phyloP scores from a whole-genome alignment of 164 flowering plant species.

The Tetracentron sinense region DNA sequence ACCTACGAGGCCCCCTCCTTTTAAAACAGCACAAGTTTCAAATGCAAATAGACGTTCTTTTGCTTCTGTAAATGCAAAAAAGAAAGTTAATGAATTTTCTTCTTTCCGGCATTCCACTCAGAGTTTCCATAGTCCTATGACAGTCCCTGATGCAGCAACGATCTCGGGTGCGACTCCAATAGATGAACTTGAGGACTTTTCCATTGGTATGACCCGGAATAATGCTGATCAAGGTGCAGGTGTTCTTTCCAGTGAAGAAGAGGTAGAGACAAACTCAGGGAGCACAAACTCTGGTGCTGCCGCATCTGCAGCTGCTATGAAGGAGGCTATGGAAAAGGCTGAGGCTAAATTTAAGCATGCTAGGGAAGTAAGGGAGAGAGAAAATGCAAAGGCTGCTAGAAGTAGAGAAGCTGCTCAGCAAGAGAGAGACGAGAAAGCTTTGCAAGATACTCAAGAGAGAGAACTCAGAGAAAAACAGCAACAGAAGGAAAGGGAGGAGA shows the following conservation, averaged over 20 bases:
- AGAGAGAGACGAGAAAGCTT: constrained; percentile 47
- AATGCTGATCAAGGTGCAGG: constrained; percentile 39
- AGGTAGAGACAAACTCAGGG: constrained; percentile 41
- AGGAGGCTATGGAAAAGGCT: constrained; percentile 86
- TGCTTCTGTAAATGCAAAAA: constrained; percentile 36
- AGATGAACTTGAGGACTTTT: constrained; percentile 82
- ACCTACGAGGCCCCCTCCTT: constrained; percentile 96
- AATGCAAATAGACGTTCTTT: constrained; percentile 38
- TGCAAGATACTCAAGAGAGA: constrained; percentile 45
- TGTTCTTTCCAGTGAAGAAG: constrained; percentile 50
- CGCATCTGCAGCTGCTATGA: constrained; percentile 77
- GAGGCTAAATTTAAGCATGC: constrained; percentile 89
- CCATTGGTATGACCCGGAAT: constrained; percentile 46
- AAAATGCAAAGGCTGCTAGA: constrained; percentile 54
- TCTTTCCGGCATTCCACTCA: constrained; percentile 36
- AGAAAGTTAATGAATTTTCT: constrained; percentile 44
- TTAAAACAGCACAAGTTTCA: constrained; percentile 47
- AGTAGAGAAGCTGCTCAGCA: constrained; percentile 49
- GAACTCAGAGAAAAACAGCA: constrained; percentile 51
- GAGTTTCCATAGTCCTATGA: constrained; percentile 37
- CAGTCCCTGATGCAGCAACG: constrained; percentile 34
- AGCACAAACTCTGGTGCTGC: constrained; percentile 61
- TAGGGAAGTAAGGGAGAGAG: constrained; percentile 78
- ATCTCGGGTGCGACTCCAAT: constrained; percentile 41
- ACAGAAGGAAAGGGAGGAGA: constrained; percentile 64